These are phyloP conservation scores for Bjerkandera adusta DNA, from an alignment of 1,284 basidiomycete species.

Conservation along the genomic window DNA sequence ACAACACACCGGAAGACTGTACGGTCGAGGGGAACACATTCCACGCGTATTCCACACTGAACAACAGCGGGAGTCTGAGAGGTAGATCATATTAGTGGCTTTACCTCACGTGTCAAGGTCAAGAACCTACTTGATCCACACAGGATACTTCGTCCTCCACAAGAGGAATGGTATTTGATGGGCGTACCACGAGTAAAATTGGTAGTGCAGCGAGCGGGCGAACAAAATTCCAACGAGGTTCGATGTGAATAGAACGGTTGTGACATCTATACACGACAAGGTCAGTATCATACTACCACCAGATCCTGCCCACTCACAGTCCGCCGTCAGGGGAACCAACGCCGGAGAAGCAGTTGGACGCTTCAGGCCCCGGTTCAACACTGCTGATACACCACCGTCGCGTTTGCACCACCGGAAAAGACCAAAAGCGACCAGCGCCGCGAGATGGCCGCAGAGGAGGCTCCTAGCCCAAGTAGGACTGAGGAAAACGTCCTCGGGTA, in stretches of 20 bases:
- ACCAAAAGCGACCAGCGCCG: slow-evolving; percentile 65
- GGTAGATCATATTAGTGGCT: slow-evolving; percentile 1
- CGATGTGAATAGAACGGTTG: slow-evolving; percentile 83
- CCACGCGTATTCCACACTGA: slow-evolving; percentile 83
- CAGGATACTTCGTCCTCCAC: slow-evolving; percentile 70
- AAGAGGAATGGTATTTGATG: slow-evolving; percentile 88
- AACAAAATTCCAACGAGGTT: slow-evolving; percentile 92
- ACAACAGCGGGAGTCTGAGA: slow-evolving; percentile 58
- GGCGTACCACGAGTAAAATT: slow-evolving; percentile 98
- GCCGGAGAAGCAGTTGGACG: slow-evolving; percentile 49
- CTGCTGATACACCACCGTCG: slow-evolving; percentile 59
- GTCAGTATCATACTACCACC: slow-evolving; percentile 12
- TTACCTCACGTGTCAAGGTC: slow-evolving; percentile 1
- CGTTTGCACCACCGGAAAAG: slow-evolving; percentile 68
- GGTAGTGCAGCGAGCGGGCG: slow-evolving; percentile 96
- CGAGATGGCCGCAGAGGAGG: slow-evolving; percentile 69
- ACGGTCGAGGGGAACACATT: slow-evolving; percentile 82
- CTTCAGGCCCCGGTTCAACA: slow-evolving; percentile 57
- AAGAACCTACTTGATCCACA: slow-evolving; percentile 55
- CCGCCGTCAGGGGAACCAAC: slow-evolving; percentile 45
- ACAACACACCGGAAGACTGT: slow-evolving; percentile 65
- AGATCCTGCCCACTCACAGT: slow-evolving; percentile 46
- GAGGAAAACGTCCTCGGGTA: slow-evolving; percentile 76
- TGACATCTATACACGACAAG: slow-evolving; percentile 56
- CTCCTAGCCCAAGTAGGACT: slow-evolving; percentile 58